Conservation (phyloP, 306 rosid genomes). For the apple (Malus domestica) region ASM211411v1 NC_041804.1:1166001-1166500, state of each 20-base stretch:
- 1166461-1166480: not conserved
- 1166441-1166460: not conserved
- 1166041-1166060: slow-evolving; percentile 88
- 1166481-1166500: not conserved
- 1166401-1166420: not conserved
- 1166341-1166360: slow-evolving; percentile 96
- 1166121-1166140: slow-evolving; percentile 69
- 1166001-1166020: slow-evolving; percentile 93
- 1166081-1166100: slow-evolving; percentile 52
- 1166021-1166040: slow-evolving; percentile 77
- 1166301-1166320: slow-evolving; percentile 67
- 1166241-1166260: slow-evolving; percentile 83
- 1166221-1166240: slow-evolving; percentile 88
- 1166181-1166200: slow-evolving; percentile 69
- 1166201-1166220: slow-evolving; percentile 95
- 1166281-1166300: slow-evolving; percentile 85
- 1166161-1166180: slow-evolving; percentile 83
- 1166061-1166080: slow-evolving; percentile 71
- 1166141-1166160: slow-evolving; percentile 92
- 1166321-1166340: slow-evolving; percentile 97
- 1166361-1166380: not conserved
- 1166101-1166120: slow-evolving; percentile 55
- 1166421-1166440: not conserved
- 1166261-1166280: slow-evolving; percentile 93
- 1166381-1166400: not conserved